Conservation (phyloP, 1,284 basidiomycete genomes). For the Cutaneotrichosporon sp. region DNA sequence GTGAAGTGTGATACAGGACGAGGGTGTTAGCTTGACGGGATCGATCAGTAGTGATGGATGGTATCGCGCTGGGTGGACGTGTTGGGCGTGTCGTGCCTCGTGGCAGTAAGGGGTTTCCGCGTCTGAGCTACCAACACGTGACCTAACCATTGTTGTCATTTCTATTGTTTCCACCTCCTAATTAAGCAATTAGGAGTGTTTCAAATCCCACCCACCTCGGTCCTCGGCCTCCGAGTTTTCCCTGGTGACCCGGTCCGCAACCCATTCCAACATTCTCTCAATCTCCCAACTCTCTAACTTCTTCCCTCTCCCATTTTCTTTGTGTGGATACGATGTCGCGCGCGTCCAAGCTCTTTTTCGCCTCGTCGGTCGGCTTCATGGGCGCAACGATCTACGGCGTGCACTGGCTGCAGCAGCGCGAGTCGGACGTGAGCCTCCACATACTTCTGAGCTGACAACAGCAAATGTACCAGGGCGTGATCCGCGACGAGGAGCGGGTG, state of each 20-base stretch:
- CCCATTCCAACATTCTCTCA: neutral
- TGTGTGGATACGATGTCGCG: conserved; percentile 60
- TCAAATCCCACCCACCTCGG: neutral
- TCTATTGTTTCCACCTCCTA: neutral
- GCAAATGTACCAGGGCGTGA: conserved; percentile 87
- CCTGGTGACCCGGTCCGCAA: neutral
- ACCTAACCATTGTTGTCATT: neutral
- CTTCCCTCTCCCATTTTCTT: neutral
- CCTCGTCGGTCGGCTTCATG: conserved; percentile 66
- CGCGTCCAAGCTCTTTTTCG: conserved; percentile 73
- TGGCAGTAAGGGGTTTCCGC: neutral
- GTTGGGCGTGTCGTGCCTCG: conserved; percentile 1
- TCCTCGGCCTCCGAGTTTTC: neutral
- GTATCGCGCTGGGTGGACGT: neutral
- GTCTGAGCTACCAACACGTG: neutral
- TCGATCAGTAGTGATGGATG: neutral
- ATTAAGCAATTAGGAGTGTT: neutral
- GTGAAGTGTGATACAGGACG: neutral
- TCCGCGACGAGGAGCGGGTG: conserved; percentile 76
- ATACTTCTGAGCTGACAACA: conserved; percentile 41
- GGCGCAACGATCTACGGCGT: conserved; percentile 82
- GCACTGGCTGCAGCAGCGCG: conserved; percentile 80
- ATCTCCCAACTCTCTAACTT: neutral
- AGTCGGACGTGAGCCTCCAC: conserved; percentile 68
- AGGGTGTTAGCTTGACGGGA: neutral